These are phyloP conservation scores for Coniochaeta sp. DNA, from an alignment of 2,329 filamentous ascomycete species.

Conservation along the genomic window DNA sequence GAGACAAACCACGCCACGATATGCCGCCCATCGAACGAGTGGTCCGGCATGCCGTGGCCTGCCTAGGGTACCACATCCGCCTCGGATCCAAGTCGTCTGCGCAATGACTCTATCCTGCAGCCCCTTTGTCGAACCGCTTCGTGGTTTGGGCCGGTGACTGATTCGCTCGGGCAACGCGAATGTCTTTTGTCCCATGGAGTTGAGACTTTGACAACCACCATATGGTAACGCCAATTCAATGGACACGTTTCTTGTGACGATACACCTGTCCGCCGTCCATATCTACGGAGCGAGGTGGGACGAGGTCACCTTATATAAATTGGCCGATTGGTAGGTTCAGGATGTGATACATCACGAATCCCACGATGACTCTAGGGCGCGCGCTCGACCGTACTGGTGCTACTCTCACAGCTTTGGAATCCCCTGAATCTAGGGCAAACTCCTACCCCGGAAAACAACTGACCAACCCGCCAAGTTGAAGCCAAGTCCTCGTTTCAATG, in stretches of 20 bases:
- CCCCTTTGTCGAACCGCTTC: neutral
- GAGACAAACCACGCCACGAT: neutral
- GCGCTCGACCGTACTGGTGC: too few species aligned
- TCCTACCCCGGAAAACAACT: neutral
- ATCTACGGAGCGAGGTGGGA: neutral
- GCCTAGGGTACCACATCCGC: constrained; percentile 1
- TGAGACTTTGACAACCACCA: neutral
- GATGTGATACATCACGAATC: too few species aligned
- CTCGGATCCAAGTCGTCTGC: neutral
- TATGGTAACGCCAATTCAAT: neutral
- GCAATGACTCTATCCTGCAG: neutral
- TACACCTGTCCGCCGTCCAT: neutral
- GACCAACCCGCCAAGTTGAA: neutral
- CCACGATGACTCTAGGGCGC: too few species aligned
- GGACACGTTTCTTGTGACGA: neutral
- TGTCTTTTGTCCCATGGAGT: neutral
- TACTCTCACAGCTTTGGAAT: neutral
- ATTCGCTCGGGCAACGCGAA: neutral
- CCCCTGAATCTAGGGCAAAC: neutral
- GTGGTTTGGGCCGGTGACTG: neutral
- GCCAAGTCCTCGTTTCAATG: neutral
- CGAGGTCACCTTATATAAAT: neutral
- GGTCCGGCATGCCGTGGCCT: neutral
- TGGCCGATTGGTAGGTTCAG: neutral
- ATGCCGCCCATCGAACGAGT: neutral